These are phyloP conservation scores for Vaccinium myrtillus DNA, from an alignment of 148 eudicot genomes.

Conservation along the genomic window DNA sequence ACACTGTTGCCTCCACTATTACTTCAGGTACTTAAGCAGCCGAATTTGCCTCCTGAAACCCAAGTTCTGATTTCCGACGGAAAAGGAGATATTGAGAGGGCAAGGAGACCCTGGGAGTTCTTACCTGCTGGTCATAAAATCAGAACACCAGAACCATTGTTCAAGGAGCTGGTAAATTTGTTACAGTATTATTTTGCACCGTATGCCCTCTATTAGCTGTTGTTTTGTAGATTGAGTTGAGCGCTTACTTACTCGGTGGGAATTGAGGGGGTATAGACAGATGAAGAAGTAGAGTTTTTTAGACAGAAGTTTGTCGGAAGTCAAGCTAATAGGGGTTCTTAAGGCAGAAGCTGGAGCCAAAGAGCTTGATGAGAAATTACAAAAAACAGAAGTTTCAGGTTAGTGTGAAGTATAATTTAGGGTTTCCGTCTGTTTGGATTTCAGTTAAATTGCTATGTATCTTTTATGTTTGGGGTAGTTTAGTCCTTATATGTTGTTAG, in stretches of 20 bases:
- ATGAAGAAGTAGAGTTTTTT: slow-evolving; percentile 60
- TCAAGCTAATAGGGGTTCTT: slow-evolving; percentile 77
- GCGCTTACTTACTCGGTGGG: neutral
- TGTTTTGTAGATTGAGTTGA: neutral
- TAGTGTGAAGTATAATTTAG: neutral
- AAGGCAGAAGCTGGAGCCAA: slow-evolving; percentile 88
- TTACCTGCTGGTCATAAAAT: slow-evolving; percentile 66
- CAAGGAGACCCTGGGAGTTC: slow-evolving; percentile 64
- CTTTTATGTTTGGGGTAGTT: too few species aligned
- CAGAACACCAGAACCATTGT: slow-evolving; percentile 72
- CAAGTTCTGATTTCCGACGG: slow-evolving; percentile 57
- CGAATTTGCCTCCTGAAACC: slow-evolving; percentile 49
- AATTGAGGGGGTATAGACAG: slow-evolving; percentile 51
- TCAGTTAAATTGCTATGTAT: too few species aligned
- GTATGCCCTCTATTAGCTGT: neutral
- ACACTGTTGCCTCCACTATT: neutral
- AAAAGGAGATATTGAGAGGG: slow-evolving; percentile 49
- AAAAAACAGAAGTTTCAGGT: slow-evolving; percentile 82
- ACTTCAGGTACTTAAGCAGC: slow-evolving; percentile 71
- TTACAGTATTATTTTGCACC: slow-evolving; percentile 23
- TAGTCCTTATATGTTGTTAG: too few species aligned
- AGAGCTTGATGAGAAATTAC: slow-evolving; percentile 59
- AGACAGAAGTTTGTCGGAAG: slow-evolving; percentile 82
- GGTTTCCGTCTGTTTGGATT: too few species aligned
- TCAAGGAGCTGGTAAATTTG: slow-evolving; percentile 76